Conservation (phyloP, 768 basidiomycete genomes). For the Lyophyllum atratum region DNA sequence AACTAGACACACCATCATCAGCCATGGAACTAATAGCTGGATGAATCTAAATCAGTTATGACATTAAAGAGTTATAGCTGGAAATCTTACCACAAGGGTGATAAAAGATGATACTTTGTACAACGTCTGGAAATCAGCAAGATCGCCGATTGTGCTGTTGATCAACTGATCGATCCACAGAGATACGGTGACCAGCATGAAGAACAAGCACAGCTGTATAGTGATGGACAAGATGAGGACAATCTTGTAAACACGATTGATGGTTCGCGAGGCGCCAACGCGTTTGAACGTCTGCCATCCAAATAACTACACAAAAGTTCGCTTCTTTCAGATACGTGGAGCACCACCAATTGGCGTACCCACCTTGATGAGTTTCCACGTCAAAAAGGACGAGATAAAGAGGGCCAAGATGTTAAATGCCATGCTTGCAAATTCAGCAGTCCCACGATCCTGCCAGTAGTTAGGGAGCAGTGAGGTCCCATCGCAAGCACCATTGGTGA, state of each 20-base stretch:
- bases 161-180: conserved; percentile 80
- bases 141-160: conserved; percentile 62
- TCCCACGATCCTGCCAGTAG: conserved; percentile 65
- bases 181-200: conserved; percentile 67
- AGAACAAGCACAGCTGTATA: conserved; percentile 79
- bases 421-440: conserved; percentile 66
- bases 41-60: conserved; percentile 9
- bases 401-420: conserved; percentile 63
- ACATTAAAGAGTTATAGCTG: background rate
- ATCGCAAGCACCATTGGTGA: conserved; percentile 66
- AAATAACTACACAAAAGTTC: conserved; percentile 49
- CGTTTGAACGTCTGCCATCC: conserved; percentile 91
- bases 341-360: background rate
- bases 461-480: conserved; percentile 52
- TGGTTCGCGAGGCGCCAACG: conserved; percentile 71
- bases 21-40: conserved; percentile 71
- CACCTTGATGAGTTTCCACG: conserved; percentile 78
- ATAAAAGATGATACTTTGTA: conserved; percentile 60
- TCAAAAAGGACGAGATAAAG: conserved; percentile 61
- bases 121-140: conserved; percentile 42
- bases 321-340: background rate
- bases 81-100: conserved; percentile 57
- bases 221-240: conserved; percentile 70
- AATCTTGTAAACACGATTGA: conserved; percentile 75
- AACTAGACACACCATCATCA: conserved; percentile 48